Evolutionary conservation across 257 asterid genomes (phyloP).

Genomic region (Solanum appendiculatum): DNA sequence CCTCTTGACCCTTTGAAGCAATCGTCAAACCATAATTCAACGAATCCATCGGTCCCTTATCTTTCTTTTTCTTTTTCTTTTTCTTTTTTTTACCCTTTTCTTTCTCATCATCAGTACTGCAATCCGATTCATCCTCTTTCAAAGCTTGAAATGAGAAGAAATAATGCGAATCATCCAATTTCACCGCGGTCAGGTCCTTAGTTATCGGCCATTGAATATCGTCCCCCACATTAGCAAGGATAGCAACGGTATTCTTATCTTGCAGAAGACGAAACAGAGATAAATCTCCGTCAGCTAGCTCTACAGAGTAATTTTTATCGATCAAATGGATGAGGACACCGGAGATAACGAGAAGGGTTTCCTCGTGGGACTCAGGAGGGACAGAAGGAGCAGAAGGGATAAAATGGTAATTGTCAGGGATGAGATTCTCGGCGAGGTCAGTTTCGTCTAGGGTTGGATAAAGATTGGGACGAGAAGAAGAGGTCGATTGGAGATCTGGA

Average conservation of each 20-base stretch:
- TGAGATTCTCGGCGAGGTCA: conserved; percentile 45
- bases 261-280: conserved; percentile 45
- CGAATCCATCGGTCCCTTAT: conserved; percentile 12
- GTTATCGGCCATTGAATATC: conserved; percentile 84
- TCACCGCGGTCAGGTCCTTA: conserved; percentile 71
- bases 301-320: conserved; percentile 75
- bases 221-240: conserved; percentile 52
- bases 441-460: conserved; percentile 21
- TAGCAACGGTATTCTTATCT: conserved; percentile 49
- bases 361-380: conserved; percentile 48
- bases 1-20: conserved; percentile 60
- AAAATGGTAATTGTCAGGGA: conserved; percentile 21
- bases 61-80: conserved; percentile 3
- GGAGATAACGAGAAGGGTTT: conserved; percentile 44
- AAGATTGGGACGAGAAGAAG: conserved; percentile 21
- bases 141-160: conserved; percentile 69
- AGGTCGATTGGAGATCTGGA: conserved; percentile 17
- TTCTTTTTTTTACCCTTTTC: conserved; percentile 9
- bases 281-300: conserved; percentile 88
- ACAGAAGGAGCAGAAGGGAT: conserved; percentile 38
- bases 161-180: conserved; percentile 71
- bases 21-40: conserved; percentile 79
- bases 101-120: conserved; percentile 34
- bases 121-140: conserved; percentile 16
- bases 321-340: conserved; percentile 82